These are phyloP conservation scores for Colletotrichum sp. DNA, from an alignment of 2,329 filamentous ascomycete species.

Conservation along the genomic window DNA sequence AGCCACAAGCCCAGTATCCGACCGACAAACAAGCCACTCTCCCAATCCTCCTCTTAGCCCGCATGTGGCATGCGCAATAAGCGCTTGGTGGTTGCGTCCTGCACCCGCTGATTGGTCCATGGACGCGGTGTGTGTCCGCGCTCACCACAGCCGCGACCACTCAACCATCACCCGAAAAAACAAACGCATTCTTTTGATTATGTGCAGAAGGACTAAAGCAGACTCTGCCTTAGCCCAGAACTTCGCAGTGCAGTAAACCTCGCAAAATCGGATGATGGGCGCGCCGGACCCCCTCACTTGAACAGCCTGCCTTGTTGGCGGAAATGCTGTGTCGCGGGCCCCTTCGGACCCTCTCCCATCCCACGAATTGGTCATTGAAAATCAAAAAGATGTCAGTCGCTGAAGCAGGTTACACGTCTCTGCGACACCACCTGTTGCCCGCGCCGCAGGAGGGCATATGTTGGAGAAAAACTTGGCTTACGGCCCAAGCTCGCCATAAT, in stretches of 20 bases:
- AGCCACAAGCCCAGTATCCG: background rate
- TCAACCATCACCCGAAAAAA: background rate
- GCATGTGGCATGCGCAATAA: constrained; percentile 3
- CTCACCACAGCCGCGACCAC: background rate
- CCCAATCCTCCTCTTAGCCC: background rate
- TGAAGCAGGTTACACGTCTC: background rate
- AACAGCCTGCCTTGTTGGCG: background rate
- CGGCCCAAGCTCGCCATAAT: background rate
- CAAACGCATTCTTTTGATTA: background rate
- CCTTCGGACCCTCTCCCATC: background rate
- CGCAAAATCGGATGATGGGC: background rate
- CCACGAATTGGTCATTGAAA: background rate
- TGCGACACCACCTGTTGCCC: background rate
- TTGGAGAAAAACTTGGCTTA: background rate
- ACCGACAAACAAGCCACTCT: background rate
- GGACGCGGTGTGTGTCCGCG: background rate
- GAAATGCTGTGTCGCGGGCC: background rate
- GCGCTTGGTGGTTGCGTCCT: background rate
- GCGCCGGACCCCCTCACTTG: background rate
- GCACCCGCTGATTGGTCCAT: background rate
- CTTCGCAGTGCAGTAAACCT: background rate
- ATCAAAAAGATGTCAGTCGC: background rate
- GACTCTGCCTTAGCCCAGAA: background rate
- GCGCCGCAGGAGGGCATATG: background rate
- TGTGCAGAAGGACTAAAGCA: background rate